A percentile compares a stretch with the other conserved stretches of the same genome.
phyloP scores from a whole-genome alignment of 2,329 filamentous ascomycete genomes.

The Diaporthe citri region DNA sequence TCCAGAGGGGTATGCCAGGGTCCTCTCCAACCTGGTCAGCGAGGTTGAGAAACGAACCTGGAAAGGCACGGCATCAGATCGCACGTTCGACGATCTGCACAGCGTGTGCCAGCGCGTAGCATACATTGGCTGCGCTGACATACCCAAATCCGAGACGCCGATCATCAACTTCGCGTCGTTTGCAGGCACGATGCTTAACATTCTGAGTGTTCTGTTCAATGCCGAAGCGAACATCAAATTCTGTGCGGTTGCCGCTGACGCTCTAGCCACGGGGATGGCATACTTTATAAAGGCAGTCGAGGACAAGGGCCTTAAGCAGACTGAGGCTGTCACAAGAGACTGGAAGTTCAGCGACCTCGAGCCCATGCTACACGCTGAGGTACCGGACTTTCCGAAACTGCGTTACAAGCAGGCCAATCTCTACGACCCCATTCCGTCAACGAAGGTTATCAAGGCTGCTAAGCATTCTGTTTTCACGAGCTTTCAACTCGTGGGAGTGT shows the following conservation, averaged over 20 bases:
- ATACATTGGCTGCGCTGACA: constrained; percentile 62
- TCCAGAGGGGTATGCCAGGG: constrained; percentile 36
- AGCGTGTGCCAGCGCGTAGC: constrained; percentile 53
- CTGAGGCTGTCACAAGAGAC: neutral
- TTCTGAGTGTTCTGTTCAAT: constrained; percentile 33
- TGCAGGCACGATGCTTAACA: constrained; percentile 48
- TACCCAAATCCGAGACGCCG: constrained; percentile 43
- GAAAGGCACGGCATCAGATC: constrained; percentile 30
- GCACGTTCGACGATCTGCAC: constrained; percentile 50
- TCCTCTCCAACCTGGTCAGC: constrained; percentile 44
- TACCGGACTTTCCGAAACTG: constrained; percentile 34
- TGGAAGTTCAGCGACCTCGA: neutral
- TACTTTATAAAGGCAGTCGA: constrained; percentile 23
- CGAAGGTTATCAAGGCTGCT: constrained; percentile 10
- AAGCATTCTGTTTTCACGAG: constrained; percentile 21
- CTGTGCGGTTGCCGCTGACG: constrained; percentile 26
- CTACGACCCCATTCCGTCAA: constrained; percentile 32
- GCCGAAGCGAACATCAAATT: constrained; percentile 24
- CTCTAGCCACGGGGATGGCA: constrained; percentile 31
- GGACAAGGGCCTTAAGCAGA: constrained; percentile 8
- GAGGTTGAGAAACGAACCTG: constrained; percentile 43
- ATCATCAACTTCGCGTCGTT: constrained; percentile 58
- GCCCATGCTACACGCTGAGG: neutral
- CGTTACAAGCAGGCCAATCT: constrained; percentile 9
- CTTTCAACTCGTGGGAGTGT: constrained; percentile 35